Base-by-base conservation (phyloP, 352 stramenopile species). In the Globisporangium middletonii region DNA sequence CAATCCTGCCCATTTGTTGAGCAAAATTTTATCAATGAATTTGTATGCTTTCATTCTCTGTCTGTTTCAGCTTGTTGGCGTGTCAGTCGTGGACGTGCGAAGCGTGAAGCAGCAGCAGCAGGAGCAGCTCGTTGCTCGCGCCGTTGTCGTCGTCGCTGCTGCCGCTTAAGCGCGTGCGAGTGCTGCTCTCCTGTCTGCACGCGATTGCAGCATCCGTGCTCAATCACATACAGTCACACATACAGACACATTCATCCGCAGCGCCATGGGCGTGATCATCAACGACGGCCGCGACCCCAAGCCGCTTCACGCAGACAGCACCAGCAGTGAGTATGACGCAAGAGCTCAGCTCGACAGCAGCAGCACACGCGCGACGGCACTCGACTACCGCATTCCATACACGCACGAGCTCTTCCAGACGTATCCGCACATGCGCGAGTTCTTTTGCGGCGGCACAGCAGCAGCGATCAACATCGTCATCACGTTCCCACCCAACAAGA, bases 401-500 rank as follows among this genome's bases (percentile, higher is more conserved):
- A 45, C 49, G 30, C 57, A 26, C 19, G 30, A 57, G 44, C 71
- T 89, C 50, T 91, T 91, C 53, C 63, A 51, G 18, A 52, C 59
- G 41, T 82, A 79, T 53, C 83, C 83, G 53, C 81, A 93, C 53
- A 48, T 90, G 56, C 82, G 78, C 46, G 86, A 96, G 74, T 91
- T 93, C 62, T 67, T 83, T 52, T 91, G 84, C 43, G 86, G 86
- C 41, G 86, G 83, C 54, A 74, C 80, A 16, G 86, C 86, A 1
- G 85, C 86, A 11, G 83, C 86, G 38, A 87, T 94, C 70, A 96
- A 96, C 60, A 94, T 95, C 53, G 52, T 95, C 41, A 66, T 92
- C 55, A 96, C 87, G 6, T 96, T 96, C 63, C 72, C 82, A 35
- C 79, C 80, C 42, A 95, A 95, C 67, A 96, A 96, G 69, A 65